Evolutionary conservation across 495 filamentous ascomycete species (phyloP).

Genomic region (Talaromyces thailandensis): DNA sequence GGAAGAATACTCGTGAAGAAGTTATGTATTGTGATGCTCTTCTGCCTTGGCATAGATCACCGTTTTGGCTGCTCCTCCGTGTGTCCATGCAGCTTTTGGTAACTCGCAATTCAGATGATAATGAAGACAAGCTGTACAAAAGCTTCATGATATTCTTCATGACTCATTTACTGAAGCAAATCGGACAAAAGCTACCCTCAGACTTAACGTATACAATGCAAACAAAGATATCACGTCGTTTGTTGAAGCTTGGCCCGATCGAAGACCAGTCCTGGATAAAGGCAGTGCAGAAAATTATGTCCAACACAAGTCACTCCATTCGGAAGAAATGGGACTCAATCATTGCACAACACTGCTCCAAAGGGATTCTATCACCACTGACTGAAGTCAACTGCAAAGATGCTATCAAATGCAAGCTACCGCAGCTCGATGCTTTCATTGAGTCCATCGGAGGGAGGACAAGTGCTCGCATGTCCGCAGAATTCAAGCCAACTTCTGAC

Average conservation of each 20-base stretch:
- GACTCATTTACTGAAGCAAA: slow-evolving; percentile 24
- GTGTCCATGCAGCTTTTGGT: slow-evolving; percentile 37
- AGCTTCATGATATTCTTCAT: slow-evolving; percentile 45
- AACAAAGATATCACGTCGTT: slow-evolving; percentile 39
- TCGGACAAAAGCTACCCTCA: slow-evolving; percentile 8
- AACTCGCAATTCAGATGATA: not conserved
- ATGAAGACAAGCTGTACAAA: slow-evolving; percentile 37
- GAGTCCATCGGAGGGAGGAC: no score
- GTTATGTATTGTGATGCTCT: slow-evolving; percentile 36
- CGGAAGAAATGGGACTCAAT: slow-evolving; percentile 6
- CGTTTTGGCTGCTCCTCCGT: slow-evolving; percentile 51
- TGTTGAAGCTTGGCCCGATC: slow-evolving; percentile 29
- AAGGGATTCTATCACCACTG: not conserved
- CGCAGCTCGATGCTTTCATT: no score
- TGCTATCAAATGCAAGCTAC: no score
- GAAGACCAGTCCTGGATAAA: slow-evolving; percentile 7
- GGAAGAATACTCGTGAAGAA: slow-evolving; percentile 54
- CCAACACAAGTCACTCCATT: not conserved
- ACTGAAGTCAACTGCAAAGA: not conserved
- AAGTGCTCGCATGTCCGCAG: no score
- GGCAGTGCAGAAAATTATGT: slow-evolving; percentile 4
- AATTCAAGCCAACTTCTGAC: no score
- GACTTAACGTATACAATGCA: slow-evolving; percentile 36
- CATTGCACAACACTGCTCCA: not conserved
- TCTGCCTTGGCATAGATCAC: slow-evolving; percentile 46